Conservation (phyloP, 331 rosid genomes). For the Acacia pycnantha region DNA sequence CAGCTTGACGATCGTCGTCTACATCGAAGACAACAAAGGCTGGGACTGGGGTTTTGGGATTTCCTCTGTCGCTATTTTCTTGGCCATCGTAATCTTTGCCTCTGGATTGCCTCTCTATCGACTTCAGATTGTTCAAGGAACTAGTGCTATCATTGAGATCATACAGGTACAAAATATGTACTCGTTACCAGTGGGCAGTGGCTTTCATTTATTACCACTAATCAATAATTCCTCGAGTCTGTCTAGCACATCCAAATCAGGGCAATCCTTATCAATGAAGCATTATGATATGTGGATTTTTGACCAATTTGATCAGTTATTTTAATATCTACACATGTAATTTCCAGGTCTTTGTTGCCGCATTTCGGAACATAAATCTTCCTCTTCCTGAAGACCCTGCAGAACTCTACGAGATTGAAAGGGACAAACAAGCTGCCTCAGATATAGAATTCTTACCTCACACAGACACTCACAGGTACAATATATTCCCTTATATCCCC, state of each 20-base stretch:
- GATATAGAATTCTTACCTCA: constrained; percentile 75
- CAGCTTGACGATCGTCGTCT: constrained; percentile 74
- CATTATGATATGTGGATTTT: background rate
- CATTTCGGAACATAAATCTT: constrained; percentile 70
- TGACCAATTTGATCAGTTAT: background rate
- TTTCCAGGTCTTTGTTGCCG: constrained; percentile 78
- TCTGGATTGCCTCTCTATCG: constrained; percentile 73
- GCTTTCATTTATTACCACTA: too few species aligned
- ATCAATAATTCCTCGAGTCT: too few species aligned
- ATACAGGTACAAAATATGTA: constrained; percentile 49
- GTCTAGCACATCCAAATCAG: too few species aligned
- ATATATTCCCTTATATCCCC: background rate
- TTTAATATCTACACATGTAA: background rate
- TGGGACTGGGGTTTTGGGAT: constrained; percentile 92
- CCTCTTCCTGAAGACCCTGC: constrained; percentile 65
- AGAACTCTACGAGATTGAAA: constrained; percentile 63
- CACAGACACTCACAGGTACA: constrained; percentile 60
- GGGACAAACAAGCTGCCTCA: constrained; percentile 60
- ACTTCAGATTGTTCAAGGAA: constrained; percentile 51
- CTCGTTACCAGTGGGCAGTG: background rate
- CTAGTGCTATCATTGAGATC: constrained; percentile 57
- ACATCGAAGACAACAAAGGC: constrained; percentile 70
- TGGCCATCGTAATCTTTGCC: constrained; percentile 46
- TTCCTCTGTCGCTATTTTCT: constrained; percentile 52
- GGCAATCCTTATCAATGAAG: background rate